phyloP scores from a whole-genome alignment of 2,329 filamentous ascomycete species.

The Emericellopsis cladophorae region DNA sequence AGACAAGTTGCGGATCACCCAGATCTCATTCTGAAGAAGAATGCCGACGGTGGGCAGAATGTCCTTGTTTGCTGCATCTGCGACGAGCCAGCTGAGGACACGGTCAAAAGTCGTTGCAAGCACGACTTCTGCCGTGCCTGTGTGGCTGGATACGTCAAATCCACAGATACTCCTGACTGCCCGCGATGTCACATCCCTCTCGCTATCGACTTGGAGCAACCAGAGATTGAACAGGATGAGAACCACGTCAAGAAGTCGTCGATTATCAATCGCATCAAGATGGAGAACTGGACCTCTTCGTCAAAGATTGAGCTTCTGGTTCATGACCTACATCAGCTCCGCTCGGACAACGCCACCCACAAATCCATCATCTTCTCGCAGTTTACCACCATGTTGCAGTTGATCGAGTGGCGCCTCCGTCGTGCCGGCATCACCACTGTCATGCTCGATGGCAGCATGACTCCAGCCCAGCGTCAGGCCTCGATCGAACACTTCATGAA shows the following conservation, averaged over 20 bases:
- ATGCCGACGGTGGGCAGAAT: conserved; percentile 76
- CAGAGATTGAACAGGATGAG: conserved; percentile 88
- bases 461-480: conserved; percentile 79
- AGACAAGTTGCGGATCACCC: conserved; percentile 94
- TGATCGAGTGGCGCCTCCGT: conserved; percentile 92
- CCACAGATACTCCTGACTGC: conserved; percentile 67
- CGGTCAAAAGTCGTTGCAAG: conserved; percentile 80
- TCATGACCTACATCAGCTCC: conserved; percentile 83
- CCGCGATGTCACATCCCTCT: conserved; percentile 85
- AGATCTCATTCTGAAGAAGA: conserved; percentile 83
- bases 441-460: conserved; percentile 97
- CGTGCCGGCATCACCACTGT: conserved; percentile 97
- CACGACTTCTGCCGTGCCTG: conserved; percentile 53
- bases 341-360: conserved; percentile 83
- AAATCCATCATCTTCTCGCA: conserved; percentile 98
- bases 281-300: conserved; percentile 97
- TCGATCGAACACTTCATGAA: conserved; percentile 97
- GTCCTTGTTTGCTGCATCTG: conserved; percentile 88
- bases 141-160: conserved; percentile 48
- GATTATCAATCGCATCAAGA: conserved; percentile 97
- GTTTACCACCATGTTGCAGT: conserved; percentile 93
- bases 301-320: conserved; percentile 97
- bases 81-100: conserved; percentile 90
- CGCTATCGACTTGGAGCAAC: conserved; percentile 86
- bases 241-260: conserved; percentile 81